Conservation (phyloP, 2,329 filamentous ascomycete genomes). For the Paecilomyces fulvus region DNA sequence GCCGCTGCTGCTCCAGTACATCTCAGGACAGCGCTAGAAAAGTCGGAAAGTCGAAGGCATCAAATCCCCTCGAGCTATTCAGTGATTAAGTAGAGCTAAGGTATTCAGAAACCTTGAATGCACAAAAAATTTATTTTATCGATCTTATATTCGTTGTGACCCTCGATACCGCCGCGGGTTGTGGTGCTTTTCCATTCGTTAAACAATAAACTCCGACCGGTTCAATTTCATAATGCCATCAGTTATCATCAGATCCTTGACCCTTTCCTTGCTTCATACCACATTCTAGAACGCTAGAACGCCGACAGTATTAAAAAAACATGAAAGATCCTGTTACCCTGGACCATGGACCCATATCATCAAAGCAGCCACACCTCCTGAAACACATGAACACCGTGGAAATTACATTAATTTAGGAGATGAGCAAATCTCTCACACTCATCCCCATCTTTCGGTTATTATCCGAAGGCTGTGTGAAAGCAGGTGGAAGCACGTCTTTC, state of each 20-base stretch:
- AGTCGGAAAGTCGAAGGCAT: no score
- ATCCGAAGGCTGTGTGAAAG: conserved; percentile 6
- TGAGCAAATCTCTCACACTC: conserved; percentile 49
- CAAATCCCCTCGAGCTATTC: no score
- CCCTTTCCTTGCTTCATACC: background rate
- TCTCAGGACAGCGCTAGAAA: no score
- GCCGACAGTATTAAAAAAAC: background rate
- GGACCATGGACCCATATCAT: background rate
- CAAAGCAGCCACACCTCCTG: background rate
- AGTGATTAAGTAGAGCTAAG: no score
- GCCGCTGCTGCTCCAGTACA: no score
- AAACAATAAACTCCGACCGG: background rate
- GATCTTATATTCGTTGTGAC: background rate
- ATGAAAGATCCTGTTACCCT: background rate
- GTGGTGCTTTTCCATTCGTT: background rate
- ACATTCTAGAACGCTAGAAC: background rate
- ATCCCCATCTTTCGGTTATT: conserved; percentile 38
- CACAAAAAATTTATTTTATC: no score
- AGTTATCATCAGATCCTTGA: background rate
- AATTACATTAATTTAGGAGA: conserved; percentile 27
- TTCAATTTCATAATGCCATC: background rate
- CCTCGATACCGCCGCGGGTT: background rate
- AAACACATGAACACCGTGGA: background rate
- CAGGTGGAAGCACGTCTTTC: conserved; percentile 11
- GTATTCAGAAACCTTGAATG: no score